Conservation (phyloP, 1,284 basidiomycete genomes). For the Ceratobasidium sp. region DNA sequence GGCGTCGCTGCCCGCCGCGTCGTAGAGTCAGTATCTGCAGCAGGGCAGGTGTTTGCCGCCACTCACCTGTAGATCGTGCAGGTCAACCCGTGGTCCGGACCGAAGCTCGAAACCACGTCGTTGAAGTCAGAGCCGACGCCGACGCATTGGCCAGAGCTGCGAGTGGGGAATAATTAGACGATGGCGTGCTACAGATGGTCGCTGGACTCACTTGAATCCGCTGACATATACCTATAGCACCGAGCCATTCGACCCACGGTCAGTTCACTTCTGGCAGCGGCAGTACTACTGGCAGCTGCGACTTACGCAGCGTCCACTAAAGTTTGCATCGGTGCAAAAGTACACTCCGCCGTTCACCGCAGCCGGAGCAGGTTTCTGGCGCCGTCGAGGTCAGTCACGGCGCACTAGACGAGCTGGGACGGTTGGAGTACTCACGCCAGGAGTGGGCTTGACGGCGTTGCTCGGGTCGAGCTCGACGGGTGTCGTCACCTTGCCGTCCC, state of each 20-base stretch:
- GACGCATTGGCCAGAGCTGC: slow-evolving; percentile 15
- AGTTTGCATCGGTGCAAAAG: slow-evolving; percentile 10
- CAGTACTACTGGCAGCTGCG: not conserved
- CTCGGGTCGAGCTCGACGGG: slow-evolving; percentile 12
- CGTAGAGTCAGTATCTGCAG: not conserved
- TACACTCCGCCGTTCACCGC: slow-evolving; percentile 21
- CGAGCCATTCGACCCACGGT: not conserved
- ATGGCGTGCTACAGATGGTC: not conserved
- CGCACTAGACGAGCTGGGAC: not conserved
- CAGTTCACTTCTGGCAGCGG: not conserved
- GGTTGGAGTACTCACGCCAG: not conserved
- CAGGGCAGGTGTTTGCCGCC: not conserved
- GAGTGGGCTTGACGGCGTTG: slow-evolving; percentile 16
- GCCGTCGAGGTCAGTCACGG: not conserved
- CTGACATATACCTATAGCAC: slow-evolving; percentile 2
- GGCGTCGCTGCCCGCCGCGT: not conserved
- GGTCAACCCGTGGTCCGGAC: slow-evolving; percentile 3
- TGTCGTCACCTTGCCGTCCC: slow-evolving; percentile 19
- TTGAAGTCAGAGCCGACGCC: slow-evolving; percentile 24
- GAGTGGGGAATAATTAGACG: not conserved
- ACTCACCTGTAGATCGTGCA: slow-evolving; percentile 29
- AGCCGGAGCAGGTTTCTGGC: not conserved
- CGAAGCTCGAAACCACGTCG: slow-evolving; percentile 22
- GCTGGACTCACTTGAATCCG: slow-evolving; percentile 21
- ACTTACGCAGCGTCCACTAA: slow-evolving; percentile 10